Percentiles rank a stretch among this genome's conserved stretches.
These are phyloP conservation scores for Neofusicoccum sp. DNA, from an alignment of 2,329 filamentous ascomycete species.

Conservation along the genomic window DNA sequence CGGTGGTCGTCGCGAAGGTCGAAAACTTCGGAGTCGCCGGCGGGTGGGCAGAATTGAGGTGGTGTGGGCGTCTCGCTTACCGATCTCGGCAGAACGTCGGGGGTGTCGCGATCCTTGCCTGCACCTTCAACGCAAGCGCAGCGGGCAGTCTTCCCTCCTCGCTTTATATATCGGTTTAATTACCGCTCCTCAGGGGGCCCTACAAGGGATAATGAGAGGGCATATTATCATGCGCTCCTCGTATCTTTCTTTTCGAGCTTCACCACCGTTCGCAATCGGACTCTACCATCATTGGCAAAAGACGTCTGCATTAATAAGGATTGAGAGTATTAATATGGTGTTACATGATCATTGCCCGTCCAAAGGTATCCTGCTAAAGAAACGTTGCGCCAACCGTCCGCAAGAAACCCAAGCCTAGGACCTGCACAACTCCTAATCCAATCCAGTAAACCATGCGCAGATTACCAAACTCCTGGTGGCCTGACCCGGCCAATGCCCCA, in stretches of 20 bases:
- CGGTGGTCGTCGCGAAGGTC: constrained; percentile 18
- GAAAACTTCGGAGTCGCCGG: background rate
- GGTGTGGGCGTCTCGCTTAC: constrained; percentile 21
- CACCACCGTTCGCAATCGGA: background rate
- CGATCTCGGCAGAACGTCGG: constrained; percentile 3
- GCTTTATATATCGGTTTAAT: background rate
- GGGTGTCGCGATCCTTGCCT: background rate
- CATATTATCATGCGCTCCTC: background rate
- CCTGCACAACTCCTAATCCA: background rate
- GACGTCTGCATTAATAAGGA: constrained; percentile 8
- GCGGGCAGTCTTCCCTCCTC: background rate
- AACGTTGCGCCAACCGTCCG: background rate
- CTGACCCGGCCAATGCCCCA: background rate
- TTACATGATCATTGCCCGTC: background rate
- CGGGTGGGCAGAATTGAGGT: constrained; percentile 8
- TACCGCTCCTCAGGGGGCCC: background rate
- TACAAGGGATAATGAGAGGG: constrained; percentile 2
- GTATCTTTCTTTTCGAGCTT: background rate
- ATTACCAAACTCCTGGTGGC: background rate
- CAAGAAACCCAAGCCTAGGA: background rate
- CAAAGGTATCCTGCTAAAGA: background rate
- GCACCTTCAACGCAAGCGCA: background rate
- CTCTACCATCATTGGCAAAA: background rate
- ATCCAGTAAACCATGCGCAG: background rate
- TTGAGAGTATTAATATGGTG: background rate